Conservation (phyloP, 1,284 basidiomycete species). For the Pyrrhoderma noxium region DNA sequence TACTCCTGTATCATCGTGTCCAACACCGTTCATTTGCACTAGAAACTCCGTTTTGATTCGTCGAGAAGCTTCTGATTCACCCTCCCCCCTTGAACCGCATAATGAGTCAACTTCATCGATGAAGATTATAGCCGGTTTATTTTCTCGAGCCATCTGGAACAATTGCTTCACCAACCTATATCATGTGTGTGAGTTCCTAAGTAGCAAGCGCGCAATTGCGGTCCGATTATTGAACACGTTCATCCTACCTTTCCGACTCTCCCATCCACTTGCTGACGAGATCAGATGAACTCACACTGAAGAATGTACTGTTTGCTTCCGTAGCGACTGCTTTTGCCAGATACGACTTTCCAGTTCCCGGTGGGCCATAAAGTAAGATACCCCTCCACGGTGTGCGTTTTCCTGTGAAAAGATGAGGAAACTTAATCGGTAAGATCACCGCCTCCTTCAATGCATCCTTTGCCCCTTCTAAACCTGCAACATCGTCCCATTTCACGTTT, state of each 20-base stretch:
- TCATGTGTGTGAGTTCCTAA: conserved; percentile 11
- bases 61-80: conserved; percentile 91
- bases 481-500: conserved; percentile 97
- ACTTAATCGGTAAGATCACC: conserved; percentile 98
- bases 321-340: conserved; percentile 98
- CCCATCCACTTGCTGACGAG: conserved; percentile 99
- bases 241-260: conserved; percentile 83
- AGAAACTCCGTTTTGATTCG: conserved; percentile 99
- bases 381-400: conserved; percentile 97
- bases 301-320: conserved; percentile 98
- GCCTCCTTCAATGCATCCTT: conserved; percentile 98
- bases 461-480: conserved; percentile 90
- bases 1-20: conserved; percentile 94
- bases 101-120: conserved; percentile 98
- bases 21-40: conserved; percentile 98
- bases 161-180: conserved; percentile 91
- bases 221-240: conserved; percentile 1
- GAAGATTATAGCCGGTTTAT: conserved; percentile 97
- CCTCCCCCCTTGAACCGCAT: conserved; percentile 91
- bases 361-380: conserved; percentile 93
- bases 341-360: conserved; percentile 92
- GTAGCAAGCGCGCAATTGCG: neutral
- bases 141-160: conserved; percentile 93
- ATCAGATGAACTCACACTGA: conserved; percentile 92
- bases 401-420: conserved; percentile 96